Percentiles rank a stretch among this genome's conserved stretches.
These are phyloP conservation scores for Clathrus columnatus DNA, from an alignment of 768 basidiomycete genomes.

Conservation along the genomic window DNA sequence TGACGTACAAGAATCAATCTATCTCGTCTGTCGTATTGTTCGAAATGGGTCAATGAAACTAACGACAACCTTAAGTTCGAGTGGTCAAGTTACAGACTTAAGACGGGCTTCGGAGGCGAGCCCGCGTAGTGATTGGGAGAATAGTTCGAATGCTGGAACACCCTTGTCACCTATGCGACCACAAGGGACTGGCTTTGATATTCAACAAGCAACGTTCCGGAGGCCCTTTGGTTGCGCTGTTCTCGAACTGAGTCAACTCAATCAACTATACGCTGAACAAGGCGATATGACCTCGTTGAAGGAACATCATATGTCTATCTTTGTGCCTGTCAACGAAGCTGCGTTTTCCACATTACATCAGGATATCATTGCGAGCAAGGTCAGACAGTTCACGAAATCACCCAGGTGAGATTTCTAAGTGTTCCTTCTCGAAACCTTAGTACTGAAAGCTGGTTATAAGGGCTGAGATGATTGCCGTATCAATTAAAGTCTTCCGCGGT, in stretches of 20 bases:
- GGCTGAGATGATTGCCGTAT: conserved; percentile 80
- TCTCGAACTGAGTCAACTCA: conserved; percentile 71
- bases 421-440: not conserved
- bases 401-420: conserved; percentile 43
- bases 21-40: conserved; percentile 85
- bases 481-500: conserved; percentile 83
- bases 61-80: conserved; percentile 42
- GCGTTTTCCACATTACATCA: conserved; percentile 92
- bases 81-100: conserved; percentile 5
- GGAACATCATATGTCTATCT: conserved; percentile 87
- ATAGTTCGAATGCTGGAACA: not conserved
- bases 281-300: conserved; percentile 52
- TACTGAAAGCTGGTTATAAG: conserved; percentile 30
- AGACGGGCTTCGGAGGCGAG: conserved; percentile 7
- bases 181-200: not conserved
- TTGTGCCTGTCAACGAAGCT: conserved; percentile 70
- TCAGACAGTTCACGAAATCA: conserved; percentile 76
- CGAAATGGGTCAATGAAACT: conserved; percentile 82
- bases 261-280: conserved; percentile 56
- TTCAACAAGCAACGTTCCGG: conserved; percentile 40
- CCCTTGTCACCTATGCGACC: conserved; percentile 11
- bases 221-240: conserved; percentile 96
- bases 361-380: conserved; percentile 76
- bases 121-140: not conserved
- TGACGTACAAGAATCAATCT: conserved; percentile 80